Percentiles rank a stretch among this genome's conserved stretches.
Conservation (phyloP, 1,139 yeast species). For the Taphrina wiesneri region DNA sequence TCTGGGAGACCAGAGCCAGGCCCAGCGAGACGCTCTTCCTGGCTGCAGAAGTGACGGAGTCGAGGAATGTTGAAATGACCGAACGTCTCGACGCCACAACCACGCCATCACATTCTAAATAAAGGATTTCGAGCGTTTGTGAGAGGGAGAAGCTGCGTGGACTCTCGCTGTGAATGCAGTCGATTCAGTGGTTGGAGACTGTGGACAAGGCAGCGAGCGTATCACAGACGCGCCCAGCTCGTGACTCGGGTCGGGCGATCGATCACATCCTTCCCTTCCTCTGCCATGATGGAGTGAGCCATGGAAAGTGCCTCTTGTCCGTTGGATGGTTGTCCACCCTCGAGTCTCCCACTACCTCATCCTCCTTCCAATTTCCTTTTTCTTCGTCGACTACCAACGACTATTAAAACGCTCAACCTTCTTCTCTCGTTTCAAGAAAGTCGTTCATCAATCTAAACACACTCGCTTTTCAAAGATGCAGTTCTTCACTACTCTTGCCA, state of each 20-base stretch:
- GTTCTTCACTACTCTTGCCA: conserved; percentile 12
- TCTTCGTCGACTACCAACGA: not conserved
- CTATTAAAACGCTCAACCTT: not conserved
- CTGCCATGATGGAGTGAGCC: not conserved
- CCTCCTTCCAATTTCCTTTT: not conserved
- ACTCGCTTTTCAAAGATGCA: conserved; percentile 16
- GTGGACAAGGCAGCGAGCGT: not conserved
- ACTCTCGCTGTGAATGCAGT: not conserved
- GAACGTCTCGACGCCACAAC: not conserved
- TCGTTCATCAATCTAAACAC: not conserved
- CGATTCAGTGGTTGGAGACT: too few species aligned
- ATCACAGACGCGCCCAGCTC: not conserved
- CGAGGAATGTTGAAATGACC: not conserved
- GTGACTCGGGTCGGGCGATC: not conserved
- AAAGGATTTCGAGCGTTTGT: not conserved
- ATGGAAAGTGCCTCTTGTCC: not conserved
- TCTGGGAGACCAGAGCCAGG: too few species aligned
- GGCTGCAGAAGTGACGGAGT: not conserved
- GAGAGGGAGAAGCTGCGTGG: not conserved
- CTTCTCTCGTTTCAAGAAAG: not conserved
- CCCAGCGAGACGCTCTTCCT: not conserved
- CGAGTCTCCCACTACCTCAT: not conserved
- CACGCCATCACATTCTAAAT: not conserved
- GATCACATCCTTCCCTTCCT: not conserved
- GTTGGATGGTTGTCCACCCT: not conserved